A percentile compares a stretch with the other conserved stretches of the same genome.
Evolutionary conservation across 306 rosid species (phyloP).

Genomic region (Datisca glomerata): DNA sequence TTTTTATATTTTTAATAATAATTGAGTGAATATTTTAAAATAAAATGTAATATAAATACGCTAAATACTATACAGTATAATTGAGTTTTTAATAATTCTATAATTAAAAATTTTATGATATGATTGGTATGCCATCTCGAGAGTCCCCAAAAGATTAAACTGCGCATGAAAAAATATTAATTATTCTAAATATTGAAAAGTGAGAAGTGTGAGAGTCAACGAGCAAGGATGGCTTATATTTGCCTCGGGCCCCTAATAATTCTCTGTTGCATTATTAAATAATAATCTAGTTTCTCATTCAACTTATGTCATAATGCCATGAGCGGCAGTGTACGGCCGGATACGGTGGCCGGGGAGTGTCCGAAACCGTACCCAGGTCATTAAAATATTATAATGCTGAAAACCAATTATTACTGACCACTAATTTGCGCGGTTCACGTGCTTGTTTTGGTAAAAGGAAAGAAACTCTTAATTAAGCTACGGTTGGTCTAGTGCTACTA

Average conservation of each 20-base stretch:
- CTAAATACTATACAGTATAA: not conserved
- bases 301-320: not conserved
- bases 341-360: slow-evolving; percentile 23
- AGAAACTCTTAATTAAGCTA: slow-evolving; percentile 2
- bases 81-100: not conserved
- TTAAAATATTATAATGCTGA: not conserved
- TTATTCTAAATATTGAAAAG: not conserved
- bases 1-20: too few species aligned
- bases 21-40: too few species aligned
- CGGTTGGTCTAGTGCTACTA: not conserved
- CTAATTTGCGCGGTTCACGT: slow-evolving; percentile 37
- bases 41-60: too few species aligned
- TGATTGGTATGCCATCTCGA: not conserved
- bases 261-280: not conserved
- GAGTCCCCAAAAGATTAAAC: not conserved
- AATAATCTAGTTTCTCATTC: not conserved
- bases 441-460: slow-evolving; percentile 12
- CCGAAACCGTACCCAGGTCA: slow-evolving; percentile 3
- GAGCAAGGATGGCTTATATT: slow-evolving; percentile 6
- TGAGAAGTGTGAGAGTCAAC: slow-evolving; percentile 16
- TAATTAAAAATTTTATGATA: too few species aligned
- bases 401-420: slow-evolving; percentile 35
- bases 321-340: slow-evolving; percentile 32
- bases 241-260: slow-evolving; percentile 78
- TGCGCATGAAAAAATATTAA: not conserved